phyloP scores from a whole-genome alignment of 2,329 filamentous ascomycete genomes.

The Fusarium brevicatenulatum region DNA sequence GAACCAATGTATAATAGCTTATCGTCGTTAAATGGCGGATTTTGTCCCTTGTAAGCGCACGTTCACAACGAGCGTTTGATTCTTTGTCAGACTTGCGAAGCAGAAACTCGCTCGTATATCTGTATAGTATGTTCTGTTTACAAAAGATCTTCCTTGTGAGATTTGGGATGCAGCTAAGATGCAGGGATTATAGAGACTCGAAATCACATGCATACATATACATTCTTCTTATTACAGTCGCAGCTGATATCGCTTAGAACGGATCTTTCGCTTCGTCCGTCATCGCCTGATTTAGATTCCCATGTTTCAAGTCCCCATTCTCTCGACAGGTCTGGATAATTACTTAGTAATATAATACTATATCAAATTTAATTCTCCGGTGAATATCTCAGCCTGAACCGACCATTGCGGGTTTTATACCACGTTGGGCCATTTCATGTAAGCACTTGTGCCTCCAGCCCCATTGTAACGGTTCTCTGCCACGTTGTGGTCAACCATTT shows the following conservation, averaged over 20 bases:
- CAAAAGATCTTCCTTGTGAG: background rate
- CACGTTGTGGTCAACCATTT: constrained; percentile 14
- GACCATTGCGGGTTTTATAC: constrained; percentile 15
- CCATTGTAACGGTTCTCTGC: constrained; percentile 18
- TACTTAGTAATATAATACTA: background rate
- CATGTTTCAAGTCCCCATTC: background rate
- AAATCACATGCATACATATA: background rate
- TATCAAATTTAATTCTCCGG: constrained; percentile 2
- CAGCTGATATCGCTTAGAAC: background rate
- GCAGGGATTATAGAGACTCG: background rate
- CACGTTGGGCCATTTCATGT: constrained; percentile 18
- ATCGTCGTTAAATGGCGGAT: background rate
- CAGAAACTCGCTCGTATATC: background rate
- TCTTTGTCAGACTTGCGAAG: background rate
- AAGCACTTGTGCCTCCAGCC: constrained; percentile 25
- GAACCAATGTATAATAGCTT: background rate
- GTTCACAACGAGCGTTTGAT: background rate
- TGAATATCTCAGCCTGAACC: background rate
- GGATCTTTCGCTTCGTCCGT: background rate
- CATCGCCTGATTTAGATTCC: background rate
- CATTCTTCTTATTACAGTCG: background rate
- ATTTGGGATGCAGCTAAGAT: background rate
- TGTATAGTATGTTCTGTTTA: background rate
- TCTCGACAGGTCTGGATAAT: background rate
- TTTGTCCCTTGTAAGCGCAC: background rate